Evolutionary conservation across 257 asterid genomes (phyloP).

Genomic region (Penstemon eatonii): DNA sequence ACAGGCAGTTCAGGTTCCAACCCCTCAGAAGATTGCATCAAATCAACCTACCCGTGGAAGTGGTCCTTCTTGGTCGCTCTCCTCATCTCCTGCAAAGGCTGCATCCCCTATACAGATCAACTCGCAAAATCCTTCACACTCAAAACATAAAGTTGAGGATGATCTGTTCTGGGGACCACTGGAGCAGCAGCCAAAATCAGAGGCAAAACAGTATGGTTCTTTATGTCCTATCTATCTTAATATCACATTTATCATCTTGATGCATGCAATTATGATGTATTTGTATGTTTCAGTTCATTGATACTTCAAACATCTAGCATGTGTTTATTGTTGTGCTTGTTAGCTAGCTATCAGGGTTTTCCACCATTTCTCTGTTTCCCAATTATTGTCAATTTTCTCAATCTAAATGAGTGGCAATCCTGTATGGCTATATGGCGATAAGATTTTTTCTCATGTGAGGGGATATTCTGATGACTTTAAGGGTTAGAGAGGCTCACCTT

Average conservation of each 20-base stretch:
- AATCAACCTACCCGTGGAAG: constrained; percentile 60
- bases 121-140: constrained; percentile 45
- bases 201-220: constrained; percentile 69
- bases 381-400: not conserved
- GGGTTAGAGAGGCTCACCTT: not conserved
- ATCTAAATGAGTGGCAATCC: constrained; percentile 1
- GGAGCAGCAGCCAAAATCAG: constrained; percentile 79
- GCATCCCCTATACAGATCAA: constrained; percentile 55
- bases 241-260: constrained; percentile 6
- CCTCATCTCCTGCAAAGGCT: constrained; percentile 69
- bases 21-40: constrained; percentile 58
- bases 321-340: not conserved
- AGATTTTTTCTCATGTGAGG: not conserved
- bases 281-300: not conserved
- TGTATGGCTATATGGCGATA: not conserved
- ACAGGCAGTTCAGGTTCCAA: constrained; percentile 47
- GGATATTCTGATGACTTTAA: not conserved
- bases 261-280: constrained; percentile 9
- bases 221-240: constrained; percentile 7
- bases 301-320: not conserved
- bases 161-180: constrained; percentile 95
- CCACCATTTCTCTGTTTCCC: constrained; percentile 12
- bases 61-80: constrained; percentile 64
- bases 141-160: constrained; percentile 69
- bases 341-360: constrained; percentile 3